These are phyloP conservation scores for Annulohypoxylon truncatum DNA, from an alignment of 2,329 filamentous ascomycete genomes.

Conservation along the genomic window DNA sequence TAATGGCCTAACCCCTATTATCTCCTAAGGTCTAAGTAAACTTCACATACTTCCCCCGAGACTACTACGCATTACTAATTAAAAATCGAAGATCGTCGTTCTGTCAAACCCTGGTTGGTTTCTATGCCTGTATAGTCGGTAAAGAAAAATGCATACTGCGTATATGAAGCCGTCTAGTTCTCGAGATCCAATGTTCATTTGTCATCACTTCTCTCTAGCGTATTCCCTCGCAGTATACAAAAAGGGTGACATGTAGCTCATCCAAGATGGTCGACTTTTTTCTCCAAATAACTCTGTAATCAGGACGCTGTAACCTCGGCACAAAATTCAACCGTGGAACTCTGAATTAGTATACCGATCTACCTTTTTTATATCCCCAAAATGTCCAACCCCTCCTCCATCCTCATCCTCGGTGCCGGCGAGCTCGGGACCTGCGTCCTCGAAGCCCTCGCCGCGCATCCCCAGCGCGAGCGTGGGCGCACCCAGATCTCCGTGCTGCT, in stretches of 20 bases:
- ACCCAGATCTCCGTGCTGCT: constrained; percentile 64
- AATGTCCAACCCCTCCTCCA: constrained; percentile 35
- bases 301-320: too few species aligned
- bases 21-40: constrained; percentile 6
- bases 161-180: neutral
- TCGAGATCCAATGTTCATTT: constrained; percentile 1
- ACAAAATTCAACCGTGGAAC: too few species aligned
- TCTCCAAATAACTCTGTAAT: neutral
- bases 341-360: too few species aligned
- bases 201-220: constrained; percentile 1
- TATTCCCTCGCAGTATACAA: neutral
- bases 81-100: neutral
- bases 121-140: neutral
- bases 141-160: neutral
- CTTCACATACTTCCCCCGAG: neutral
- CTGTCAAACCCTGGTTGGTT: neutral
- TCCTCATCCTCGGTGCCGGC: constrained; percentile 74
- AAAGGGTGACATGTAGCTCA: neutral
- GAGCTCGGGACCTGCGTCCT: constrained; percentile 72
- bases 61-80: constrained; percentile 21
- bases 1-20: constrained; percentile 17
- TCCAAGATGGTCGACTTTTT: neutral
- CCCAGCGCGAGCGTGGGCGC: constrained; percentile 51
- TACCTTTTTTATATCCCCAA: too few species aligned
- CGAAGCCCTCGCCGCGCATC: constrained; percentile 60